These are phyloP conservation scores for Pterocarpus santalinus DNA, from an alignment of 306 rosid species.

Conservation along the genomic window DNA sequence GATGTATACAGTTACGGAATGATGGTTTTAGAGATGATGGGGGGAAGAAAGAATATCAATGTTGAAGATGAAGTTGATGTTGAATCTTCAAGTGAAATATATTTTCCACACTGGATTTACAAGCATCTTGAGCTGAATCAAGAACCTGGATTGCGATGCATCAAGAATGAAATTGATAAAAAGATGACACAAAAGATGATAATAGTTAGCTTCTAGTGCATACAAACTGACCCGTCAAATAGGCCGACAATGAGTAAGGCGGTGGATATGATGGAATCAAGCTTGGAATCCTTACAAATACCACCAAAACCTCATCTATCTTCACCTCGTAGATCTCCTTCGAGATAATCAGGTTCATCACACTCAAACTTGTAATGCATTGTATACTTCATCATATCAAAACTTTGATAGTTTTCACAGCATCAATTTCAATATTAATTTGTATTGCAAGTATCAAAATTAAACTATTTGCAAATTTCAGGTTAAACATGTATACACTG, in stretches of 20 bases:
- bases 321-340: constrained; percentile 37
- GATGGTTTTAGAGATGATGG: constrained; percentile 46
- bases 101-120: constrained; percentile 52
- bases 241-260: constrained; percentile 48
- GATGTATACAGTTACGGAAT: constrained; percentile 50
- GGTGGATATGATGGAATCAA: constrained; percentile 52
- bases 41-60: constrained; percentile 15
- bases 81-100: constrained; percentile 40
- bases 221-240: constrained; percentile 44
- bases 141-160: constrained; percentile 21
- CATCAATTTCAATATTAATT: neutral
- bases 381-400: neutral
- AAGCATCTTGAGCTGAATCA: constrained; percentile 42
- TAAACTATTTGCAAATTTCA: too few relatives aligned
- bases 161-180: constrained; percentile 40
- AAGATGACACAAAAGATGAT: constrained; percentile 50
- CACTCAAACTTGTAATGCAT: neutral
- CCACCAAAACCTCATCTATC: constrained; percentile 50
- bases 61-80: constrained; percentile 26
- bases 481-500: too few relatives aligned
- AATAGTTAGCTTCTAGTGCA: constrained; percentile 51
- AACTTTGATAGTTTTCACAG: neutral
- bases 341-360: neutral
- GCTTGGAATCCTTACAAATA: constrained; percentile 34
- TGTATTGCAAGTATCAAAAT: neutral